phyloP scores from a whole-genome alignment of 1,284 basidiomycete species.

The Cryptococcus sp. region DNA sequence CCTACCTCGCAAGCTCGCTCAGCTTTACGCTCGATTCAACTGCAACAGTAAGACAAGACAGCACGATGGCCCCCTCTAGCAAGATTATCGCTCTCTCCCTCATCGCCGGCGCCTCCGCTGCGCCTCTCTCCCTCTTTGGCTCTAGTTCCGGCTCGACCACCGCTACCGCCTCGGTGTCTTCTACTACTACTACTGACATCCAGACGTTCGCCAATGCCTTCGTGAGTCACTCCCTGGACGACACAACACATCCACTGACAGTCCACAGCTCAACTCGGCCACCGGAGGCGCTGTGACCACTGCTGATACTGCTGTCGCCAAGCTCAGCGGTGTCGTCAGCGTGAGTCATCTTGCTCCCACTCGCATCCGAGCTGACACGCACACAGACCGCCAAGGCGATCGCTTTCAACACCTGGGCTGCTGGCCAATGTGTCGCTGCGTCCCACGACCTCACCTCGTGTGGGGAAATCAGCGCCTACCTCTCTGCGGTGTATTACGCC shows the following conservation, averaged over 20 bases:
- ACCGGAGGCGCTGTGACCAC: constrained; percentile 14
- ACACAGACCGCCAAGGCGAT: constrained; percentile 7
- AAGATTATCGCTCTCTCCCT: constrained; percentile 17
- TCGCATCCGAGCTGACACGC: background rate
- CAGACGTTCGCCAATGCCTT: constrained; percentile 14
- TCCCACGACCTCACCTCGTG: constrained; percentile 15
- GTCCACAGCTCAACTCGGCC: constrained; percentile 10
- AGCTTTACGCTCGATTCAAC: background rate
- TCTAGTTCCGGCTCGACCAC: constrained; percentile 1
- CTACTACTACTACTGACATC: constrained; percentile 4
- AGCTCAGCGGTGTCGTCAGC: constrained; percentile 9
- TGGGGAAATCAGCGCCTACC: constrained; percentile 16
- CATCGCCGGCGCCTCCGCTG: constrained; percentile 15
- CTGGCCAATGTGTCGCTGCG: constrained; percentile 13
- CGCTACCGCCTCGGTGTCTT: background rate
- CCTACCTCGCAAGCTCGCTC: background rate
- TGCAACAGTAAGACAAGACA: background rate
- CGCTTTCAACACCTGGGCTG: constrained; percentile 17
- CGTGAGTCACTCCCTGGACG: constrained; percentile 3
- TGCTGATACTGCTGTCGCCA: constrained; percentile 2
- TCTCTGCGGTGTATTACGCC: constrained; percentile 20
- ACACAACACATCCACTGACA: background rate
- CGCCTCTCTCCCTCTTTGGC: constrained; percentile 16
- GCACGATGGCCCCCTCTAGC: constrained; percentile 15
- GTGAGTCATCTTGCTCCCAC: background rate